Percentiles rank a stretch among this genome's conserved stretches.
Conservation (phyloP, 768 basidiomycete genomes). For the Cubamyces lactineus region DNA sequence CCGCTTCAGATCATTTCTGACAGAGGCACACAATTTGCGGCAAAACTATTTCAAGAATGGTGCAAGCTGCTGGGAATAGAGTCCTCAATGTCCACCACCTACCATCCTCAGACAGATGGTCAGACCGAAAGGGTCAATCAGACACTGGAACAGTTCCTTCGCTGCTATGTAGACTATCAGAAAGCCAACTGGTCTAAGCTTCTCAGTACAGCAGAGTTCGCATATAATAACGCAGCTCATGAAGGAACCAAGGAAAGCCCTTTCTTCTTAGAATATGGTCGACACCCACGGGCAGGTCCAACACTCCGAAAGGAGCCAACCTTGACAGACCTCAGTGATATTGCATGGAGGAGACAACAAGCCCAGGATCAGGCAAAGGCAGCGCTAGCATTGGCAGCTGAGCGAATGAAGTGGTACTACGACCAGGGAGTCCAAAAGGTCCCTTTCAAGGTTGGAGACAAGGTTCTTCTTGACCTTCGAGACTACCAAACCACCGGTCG, state of each 20-base stretch:
- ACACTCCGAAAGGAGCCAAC: not conserved
- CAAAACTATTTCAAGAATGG: too few relatives aligned
- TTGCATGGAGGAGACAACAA: constrained; percentile 17
- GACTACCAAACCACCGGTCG: constrained; percentile 26
- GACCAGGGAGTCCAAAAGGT: constrained; percentile 5
- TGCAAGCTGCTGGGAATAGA: too few relatives aligned
- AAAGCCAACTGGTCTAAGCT: constrained; percentile 40
- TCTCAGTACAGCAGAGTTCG: constrained; percentile 38
- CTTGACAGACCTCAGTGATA: constrained; percentile 22
- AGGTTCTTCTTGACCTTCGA: constrained; percentile 34
- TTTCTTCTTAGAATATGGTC: too few relatives aligned
- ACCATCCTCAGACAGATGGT: constrained; percentile 46
- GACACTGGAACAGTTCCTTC: constrained; percentile 43
- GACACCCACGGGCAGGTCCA: constrained; percentile 2
- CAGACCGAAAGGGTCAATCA: constrained; percentile 46
- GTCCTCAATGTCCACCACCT: too few relatives aligned
- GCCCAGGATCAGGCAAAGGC: constrained; percentile 18
- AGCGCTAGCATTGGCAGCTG: constrained; percentile 25
- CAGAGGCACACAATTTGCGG: too few relatives aligned
- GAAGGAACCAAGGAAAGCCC: too few relatives aligned
- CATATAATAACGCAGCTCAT: constrained; percentile 36
- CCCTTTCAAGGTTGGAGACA: constrained; percentile 27
- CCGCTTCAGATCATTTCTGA: too few relatives aligned
- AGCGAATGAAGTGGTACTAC: constrained; percentile 32
- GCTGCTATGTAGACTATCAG: constrained; percentile 35